These are phyloP conservation scores for Salix brachista DNA, from an alignment of 345 rosid species.

Conservation along the genomic window DNA sequence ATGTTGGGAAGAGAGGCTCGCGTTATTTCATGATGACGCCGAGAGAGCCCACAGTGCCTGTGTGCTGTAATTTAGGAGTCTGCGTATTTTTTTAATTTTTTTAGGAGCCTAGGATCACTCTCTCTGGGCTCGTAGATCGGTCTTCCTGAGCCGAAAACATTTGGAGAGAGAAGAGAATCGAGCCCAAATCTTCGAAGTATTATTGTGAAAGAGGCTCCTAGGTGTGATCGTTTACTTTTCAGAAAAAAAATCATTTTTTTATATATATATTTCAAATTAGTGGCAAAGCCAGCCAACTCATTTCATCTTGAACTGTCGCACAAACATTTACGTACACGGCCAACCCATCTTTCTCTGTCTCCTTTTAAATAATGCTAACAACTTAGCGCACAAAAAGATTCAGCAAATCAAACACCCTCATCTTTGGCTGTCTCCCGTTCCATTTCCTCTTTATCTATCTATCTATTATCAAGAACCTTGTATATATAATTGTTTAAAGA, in stretches of 20 bases:
- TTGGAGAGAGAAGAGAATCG: too few species aligned
- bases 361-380: neutral
- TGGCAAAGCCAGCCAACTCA: neutral
- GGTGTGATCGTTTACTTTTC: too few species aligned
- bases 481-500: neutral
- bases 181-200: too few species aligned
- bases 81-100: neutral
- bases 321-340: neutral
- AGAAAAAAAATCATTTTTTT: too few species aligned
- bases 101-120: too few species aligned
- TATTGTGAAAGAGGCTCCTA: too few species aligned
- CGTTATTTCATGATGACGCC: conserved; percentile 36
- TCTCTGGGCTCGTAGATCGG: too few species aligned
- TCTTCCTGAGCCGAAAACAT: too few species aligned
- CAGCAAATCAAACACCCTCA: neutral
- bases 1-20: conserved; percentile 10
- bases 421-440: neutral
- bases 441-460: neutral
- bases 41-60: neutral
- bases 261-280: too few species aligned
- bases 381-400: neutral
- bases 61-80: neutral
- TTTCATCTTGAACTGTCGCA: neutral
- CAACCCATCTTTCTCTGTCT: neutral
- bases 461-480: neutral